Percentiles rank a stretch among this genome's conserved stretches.
These are phyloP conservation scores for Byssothecium circinans DNA, from an alignment of 2,329 filamentous ascomycete genomes.

Conservation along the genomic window DNA sequence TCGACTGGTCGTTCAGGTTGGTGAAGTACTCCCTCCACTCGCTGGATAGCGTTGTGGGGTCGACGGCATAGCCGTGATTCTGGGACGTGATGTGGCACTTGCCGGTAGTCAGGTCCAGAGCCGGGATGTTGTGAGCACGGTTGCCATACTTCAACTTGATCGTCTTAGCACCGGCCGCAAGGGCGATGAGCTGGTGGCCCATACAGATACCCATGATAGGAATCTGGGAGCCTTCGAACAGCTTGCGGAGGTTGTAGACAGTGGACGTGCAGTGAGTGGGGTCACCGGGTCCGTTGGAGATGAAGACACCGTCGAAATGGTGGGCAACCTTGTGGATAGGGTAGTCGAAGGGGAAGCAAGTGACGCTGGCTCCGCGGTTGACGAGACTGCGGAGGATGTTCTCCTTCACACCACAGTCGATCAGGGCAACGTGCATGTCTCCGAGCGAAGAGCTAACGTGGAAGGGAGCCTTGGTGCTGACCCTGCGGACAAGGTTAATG, in stretches of 20 bases:
- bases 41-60: slow-evolving; percentile 74
- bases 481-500: slow-evolving; percentile 94
- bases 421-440: slow-evolving; percentile 85
- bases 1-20: slow-evolving; percentile 96
- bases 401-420: slow-evolving; percentile 99
- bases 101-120: slow-evolving; percentile 89
- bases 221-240: slow-evolving; percentile 88
- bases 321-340: slow-evolving; percentile 97
- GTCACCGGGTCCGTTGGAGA: slow-evolving; percentile 97
- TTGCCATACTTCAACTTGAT: slow-evolving; percentile 99
- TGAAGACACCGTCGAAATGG: slow-evolving; percentile 98
- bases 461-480: slow-evolving; percentile 98
- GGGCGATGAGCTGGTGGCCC: slow-evolving; percentile 91
- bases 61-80: slow-evolving; percentile 97
- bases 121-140: slow-evolving; percentile 97
- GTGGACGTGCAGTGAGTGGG: slow-evolving; percentile 95
- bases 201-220: slow-evolving; percentile 98
- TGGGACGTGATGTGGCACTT: slow-evolving; percentile 98
- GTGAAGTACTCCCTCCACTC: slow-evolving; percentile 99
- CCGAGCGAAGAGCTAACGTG: slow-evolving; percentile 84
- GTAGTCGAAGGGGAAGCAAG: slow-evolving; percentile 94
- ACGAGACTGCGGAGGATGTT: slow-evolving; percentile 97
- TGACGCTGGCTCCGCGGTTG: slow-evolving; percentile 86
- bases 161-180: slow-evolving; percentile 84
- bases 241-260: slow-evolving; percentile 83